phyloP scores from a whole-genome alignment of 805 yeast species.

The Helenozyma baotianmanensis region DNA sequence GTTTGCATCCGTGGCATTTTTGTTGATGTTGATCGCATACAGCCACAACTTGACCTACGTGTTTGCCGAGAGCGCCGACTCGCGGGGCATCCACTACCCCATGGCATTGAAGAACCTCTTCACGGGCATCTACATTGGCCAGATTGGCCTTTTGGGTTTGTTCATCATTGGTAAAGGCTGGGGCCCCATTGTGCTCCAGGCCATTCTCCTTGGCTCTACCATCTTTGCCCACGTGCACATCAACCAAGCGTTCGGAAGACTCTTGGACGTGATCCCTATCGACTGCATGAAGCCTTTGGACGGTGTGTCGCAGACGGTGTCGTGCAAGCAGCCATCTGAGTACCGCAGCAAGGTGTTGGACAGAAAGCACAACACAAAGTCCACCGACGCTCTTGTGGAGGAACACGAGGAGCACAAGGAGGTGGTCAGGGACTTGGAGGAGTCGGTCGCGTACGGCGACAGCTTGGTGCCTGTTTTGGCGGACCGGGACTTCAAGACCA shows the following conservation, averaged over 20 bases:
- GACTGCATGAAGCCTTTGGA: slow-evolving; percentile 76
- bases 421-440: slow-evolving; percentile 18
- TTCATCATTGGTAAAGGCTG: slow-evolving; percentile 89
- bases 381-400: slow-evolving; percentile 10
- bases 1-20: slow-evolving; percentile 69
- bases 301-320: slow-evolving; percentile 61
- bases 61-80: slow-evolving; percentile 60
- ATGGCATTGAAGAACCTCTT: slow-evolving; percentile 85
- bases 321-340: slow-evolving; percentile 38
- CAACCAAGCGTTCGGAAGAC: slow-evolving; percentile 55
- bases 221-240: slow-evolving; percentile 64
- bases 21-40: slow-evolving; percentile 70
- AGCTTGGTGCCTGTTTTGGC: slow-evolving; percentile 58
- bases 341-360: slow-evolving; percentile 30
- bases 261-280: slow-evolving; percentile 56
- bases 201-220: slow-evolving; percentile 60
- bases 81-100: slow-evolving; percentile 81
- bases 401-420: slow-evolving; percentile 18
- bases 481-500: slow-evolving; percentile 51
- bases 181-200: slow-evolving; percentile 86
- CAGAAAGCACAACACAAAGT: slow-evolving; percentile 8
- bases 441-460: slow-evolving; percentile 12
- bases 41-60: slow-evolving; percentile 75
- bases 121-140: slow-evolving; percentile 84
- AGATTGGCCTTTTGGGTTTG: slow-evolving; percentile 78